Evolutionary conservation across 371 early-diverging fungal species (phyloP), one percentile per base, ranked within the genome.

Genomic region (Neoconidiobolus thromboides): DNA sequence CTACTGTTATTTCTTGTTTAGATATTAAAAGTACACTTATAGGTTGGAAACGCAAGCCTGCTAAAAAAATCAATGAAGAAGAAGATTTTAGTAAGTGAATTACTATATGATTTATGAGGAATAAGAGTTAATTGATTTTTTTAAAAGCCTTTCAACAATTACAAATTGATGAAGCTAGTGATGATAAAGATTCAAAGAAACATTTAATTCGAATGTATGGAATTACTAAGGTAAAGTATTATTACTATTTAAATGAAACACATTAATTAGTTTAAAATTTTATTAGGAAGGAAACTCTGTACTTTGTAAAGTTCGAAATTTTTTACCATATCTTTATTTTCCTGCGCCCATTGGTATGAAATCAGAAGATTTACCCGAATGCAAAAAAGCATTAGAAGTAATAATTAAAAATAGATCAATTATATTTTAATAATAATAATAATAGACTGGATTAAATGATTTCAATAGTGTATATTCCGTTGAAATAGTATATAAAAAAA

Each of bases 251-350:
- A 26, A 26, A 26, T 60, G 26, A 74, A 50, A n/a, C 7, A 61
- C 2, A 37, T 46, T 9, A 4, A 49, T 15, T 10, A 40, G 4
- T 47, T 47, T 43, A 12, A 10, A 38, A 26, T 3, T 62, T 48
- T 26, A 50, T 15, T 65, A 86, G 83, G 67, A 66, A 5, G 91
- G 92, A 36, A 76, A 89, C 63, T 88, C 88, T 60, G 88, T 98
- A 6, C 70, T 86, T 1, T 93, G 96, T 63, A 89, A 90, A 73
- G 94, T 98, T 1, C 78, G 78, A 15, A 92, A 90, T 1, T 99
- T 97, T 68, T 69, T 78, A 15, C 96, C 96, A 4, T 96, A 99
- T 70, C 89, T 99, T 64, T 99, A 98, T 69, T 81, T 95, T 10
- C 86, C 92, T 6, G 88, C 91, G 1, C 96, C 96, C 1, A 26